Conservation (phyloP, 257 asterid species). For the Scutellaria minor region DNA sequence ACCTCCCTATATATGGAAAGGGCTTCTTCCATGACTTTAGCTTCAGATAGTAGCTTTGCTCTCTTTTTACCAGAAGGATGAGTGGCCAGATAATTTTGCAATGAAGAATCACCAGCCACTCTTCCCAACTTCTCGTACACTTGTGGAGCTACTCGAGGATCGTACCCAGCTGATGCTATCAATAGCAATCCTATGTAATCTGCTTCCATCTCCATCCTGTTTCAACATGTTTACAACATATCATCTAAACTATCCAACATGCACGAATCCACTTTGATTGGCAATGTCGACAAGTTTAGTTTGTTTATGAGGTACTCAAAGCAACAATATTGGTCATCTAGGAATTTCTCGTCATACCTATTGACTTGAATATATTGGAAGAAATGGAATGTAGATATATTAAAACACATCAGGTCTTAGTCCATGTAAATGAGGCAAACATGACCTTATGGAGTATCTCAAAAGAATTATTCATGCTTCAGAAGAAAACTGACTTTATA, state of each 20-base stretch:
- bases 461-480: background rate
- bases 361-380: background rate
- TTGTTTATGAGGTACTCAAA: background rate
- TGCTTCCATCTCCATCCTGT: conserved; percentile 97
- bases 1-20: conserved; percentile 60
- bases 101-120: conserved; percentile 50
- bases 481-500: background rate
- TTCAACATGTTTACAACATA: background rate
- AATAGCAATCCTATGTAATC: conserved; percentile 82
- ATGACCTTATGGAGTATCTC: background rate
- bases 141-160: conserved; percentile 86
- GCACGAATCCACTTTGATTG: background rate
- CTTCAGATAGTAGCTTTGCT: conserved; percentile 68
- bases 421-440: background rate
- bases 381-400: background rate
- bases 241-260: background rate
- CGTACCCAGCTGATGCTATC: conserved; percentile 84
- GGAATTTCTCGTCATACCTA: background rate
- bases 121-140: conserved; percentile 81
- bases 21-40: conserved; percentile 95
- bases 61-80: conserved; percentile 96
- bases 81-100: conserved; percentile 75
- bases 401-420: background rate
- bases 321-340: background rate
- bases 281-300: background rate